Evolutionary conservation across 805 yeast genomes (phyloP), one percentile per base, ranked within the genome.

Genomic region (Vanderwaltozyma yarrowii): DNA sequence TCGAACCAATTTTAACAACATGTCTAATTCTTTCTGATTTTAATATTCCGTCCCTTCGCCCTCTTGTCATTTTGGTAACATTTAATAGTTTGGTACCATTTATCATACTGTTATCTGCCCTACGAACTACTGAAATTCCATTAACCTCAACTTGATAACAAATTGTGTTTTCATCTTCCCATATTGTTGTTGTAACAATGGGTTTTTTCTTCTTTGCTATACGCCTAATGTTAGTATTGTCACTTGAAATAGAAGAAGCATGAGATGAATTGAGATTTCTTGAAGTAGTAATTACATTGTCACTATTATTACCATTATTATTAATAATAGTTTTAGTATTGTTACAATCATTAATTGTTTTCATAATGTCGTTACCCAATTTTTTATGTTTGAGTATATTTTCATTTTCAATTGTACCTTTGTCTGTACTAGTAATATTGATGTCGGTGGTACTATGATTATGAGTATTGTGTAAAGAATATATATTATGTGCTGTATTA

Each of bases 21-120:
- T 80, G 85, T 32, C 92, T 68, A 31, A 74, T 70, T 50, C 78
- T 78, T 55, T 82, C 92, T 42, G 79, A 74, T 62, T 82, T 83
- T 45, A 83, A 67, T 44, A 83, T 77, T 16, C 94, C 92, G 57
- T 83, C 94, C 51, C 94, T 68, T 47, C 89, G 73, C 19, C 94
- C 94, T 45, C 94, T 69, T 13, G 94, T 83, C 84, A 83, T 82
- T 42, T 81, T 85, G 2, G 92, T 86, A 28, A 83, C 94, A 54
- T 83, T 83, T 50, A 83, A 64, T 41, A 83, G 66, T 60, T 83
- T 83, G 18, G 94, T 83, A 36, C 94, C 94, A 55, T 83, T 83
- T 58, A 83, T 77, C 83, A 81, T 79, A 60, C 83, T 77, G 55
- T 80, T 80, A 61, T 83, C 92, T 24, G 85, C 92, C 53, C 94